A percentile compares a stretch with the other conserved stretches of the same genome.
These are phyloP conservation scores for Neonectria hederae DNA, from an alignment of 2,329 filamentous ascomycete genomes.

Conservation along the genomic window DNA sequence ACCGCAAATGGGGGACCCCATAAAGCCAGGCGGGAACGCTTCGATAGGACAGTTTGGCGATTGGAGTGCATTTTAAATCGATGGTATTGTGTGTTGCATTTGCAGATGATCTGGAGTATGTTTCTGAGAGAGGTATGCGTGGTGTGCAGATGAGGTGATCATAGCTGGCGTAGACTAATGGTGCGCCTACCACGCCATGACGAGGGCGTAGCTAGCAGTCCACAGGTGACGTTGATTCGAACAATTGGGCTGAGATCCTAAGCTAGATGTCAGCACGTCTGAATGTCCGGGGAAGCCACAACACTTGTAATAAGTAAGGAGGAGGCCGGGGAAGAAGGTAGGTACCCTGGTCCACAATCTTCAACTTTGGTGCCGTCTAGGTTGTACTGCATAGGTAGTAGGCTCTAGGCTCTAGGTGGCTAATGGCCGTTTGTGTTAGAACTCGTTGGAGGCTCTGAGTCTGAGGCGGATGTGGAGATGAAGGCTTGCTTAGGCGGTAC, in stretches of 20 bases:
- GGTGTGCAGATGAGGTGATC: not conserved
- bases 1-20: conserved; percentile 43
- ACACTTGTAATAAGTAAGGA: not conserved
- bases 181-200: not conserved
- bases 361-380: not conserved
- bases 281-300: not conserved
- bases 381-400: not conserved
- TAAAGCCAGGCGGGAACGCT: conserved; percentile 51
- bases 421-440: not conserved
- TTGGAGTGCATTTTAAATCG: conserved; percentile 59
- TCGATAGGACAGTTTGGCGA: conserved; percentile 62
- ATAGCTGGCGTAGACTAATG: not conserved
- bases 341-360: not conserved
- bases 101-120: conserved; percentile 28
- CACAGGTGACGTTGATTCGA: not conserved
- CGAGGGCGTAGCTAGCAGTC: not conserved
- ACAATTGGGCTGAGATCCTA: not conserved
- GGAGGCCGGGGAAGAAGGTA: not conserved
- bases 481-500: not conserved
- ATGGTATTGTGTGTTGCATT: conserved; percentile 42
- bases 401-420: not conserved
- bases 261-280: not conserved
- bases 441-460: not conserved
- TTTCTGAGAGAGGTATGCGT: not conserved
- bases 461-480: not conserved